A percentile compares a stretch with the other conserved stretches of the same genome.
These are phyloP conservation scores for Candida nitratophila DNA, from an alignment of 805 yeast species.

Conservation along the genomic window DNA sequence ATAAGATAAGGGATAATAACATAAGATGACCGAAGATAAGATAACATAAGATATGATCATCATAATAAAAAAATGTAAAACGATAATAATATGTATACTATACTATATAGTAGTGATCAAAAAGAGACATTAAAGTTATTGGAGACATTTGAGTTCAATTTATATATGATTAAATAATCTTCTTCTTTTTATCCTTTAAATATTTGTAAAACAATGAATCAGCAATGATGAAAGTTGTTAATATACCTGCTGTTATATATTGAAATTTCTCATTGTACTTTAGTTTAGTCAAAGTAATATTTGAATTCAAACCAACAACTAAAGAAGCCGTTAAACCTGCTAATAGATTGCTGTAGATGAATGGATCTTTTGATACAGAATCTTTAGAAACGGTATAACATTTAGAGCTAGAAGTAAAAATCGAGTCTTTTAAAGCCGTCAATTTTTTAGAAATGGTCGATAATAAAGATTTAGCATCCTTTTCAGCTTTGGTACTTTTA, in stretches of 20 bases:
- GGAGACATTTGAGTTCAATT: too few species aligned
- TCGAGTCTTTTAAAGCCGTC: background rate
- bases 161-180: background rate
- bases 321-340: conserved; percentile 27
- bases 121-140: too few species aligned
- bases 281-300: conserved; percentile 15
- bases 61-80: too few species aligned
- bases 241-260: conserved; percentile 2
- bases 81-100: too few species aligned
- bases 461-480: background rate
- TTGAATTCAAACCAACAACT: conserved; percentile 5
- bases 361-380: conserved; percentile 23
- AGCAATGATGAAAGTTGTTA: background rate
- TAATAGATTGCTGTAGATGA: conserved; percentile 31
- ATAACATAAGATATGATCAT: too few species aligned
- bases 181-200: background rate
- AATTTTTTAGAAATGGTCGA: background rate
- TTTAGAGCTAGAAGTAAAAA: background rate
- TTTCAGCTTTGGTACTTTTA: conserved; percentile 10
- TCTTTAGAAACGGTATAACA: background rate
- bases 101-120: too few species aligned
- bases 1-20: too few species aligned
- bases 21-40: too few species aligned
- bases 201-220: conserved; percentile 1
- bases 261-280: background rate